Conservation (phyloP, 805 yeast genomes). For the Wilhelminamyces savonicus region DNA sequence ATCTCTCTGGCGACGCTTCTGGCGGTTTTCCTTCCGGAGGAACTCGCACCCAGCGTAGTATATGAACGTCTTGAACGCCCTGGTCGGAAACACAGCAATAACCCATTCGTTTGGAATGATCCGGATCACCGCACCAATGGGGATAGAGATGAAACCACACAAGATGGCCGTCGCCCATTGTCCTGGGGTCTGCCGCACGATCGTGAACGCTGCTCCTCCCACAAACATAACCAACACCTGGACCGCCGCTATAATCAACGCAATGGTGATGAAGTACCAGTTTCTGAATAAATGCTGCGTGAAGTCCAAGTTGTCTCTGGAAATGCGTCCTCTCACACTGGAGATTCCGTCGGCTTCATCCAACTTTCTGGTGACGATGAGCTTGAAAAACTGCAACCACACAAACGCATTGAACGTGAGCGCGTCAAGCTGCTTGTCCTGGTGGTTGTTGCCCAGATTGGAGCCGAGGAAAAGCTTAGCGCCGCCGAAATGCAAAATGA, state of each 20-base stretch:
- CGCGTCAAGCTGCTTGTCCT: slow-evolving; percentile 61
- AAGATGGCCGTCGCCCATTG: slow-evolving; percentile 88
- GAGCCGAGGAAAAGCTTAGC: slow-evolving; percentile 42
- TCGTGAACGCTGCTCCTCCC: slow-evolving; percentile 93
- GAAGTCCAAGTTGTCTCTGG: slow-evolving; percentile 67
- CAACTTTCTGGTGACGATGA: slow-evolving; percentile 83
- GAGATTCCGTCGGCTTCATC: slow-evolving; percentile 77
- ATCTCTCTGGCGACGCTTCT: slow-evolving; percentile 6
- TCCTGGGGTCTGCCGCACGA: slow-evolving; percentile 70
- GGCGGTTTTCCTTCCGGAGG: slow-evolving; percentile 22
- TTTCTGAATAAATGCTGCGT: slow-evolving; percentile 78
- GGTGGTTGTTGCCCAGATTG: slow-evolving; percentile 30
- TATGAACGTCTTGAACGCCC: slow-evolving; percentile 34
- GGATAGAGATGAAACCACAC: slow-evolving; percentile 76
- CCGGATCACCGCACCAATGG: slow-evolving; percentile 72
- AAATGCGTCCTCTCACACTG: slow-evolving; percentile 51
- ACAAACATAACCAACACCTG: slow-evolving; percentile 91
- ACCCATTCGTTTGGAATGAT: slow-evolving; percentile 79
- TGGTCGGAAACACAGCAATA: slow-evolving; percentile 57
- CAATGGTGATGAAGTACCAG: slow-evolving; percentile 71
- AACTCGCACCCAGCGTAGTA: slow-evolving; percentile 33
- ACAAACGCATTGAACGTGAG: slow-evolving; percentile 94
- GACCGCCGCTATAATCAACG: slow-evolving; percentile 68
- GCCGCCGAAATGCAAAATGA: slow-evolving; percentile 79
- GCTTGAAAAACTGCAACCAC: slow-evolving; percentile 94